Percentiles rank a stretch among this genome's conserved stretches.
phyloP scores from a whole-genome alignment of 1,284 basidiomycete species.

The Cryptococcus amylolentus region DNA sequence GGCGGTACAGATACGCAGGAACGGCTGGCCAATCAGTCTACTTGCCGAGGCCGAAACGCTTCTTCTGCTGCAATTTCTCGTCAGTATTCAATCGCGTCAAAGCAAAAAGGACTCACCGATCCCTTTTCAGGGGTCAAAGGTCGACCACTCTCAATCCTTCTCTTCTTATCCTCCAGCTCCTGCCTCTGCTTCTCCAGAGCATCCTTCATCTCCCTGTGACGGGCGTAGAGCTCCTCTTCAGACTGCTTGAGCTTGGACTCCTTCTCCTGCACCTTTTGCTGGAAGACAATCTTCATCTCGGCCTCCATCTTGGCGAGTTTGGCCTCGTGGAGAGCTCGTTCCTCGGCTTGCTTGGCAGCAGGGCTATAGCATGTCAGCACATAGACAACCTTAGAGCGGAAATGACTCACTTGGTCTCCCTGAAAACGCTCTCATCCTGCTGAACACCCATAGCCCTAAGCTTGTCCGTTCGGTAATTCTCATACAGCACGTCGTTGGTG shows the following conservation, averaged over 20 bases:
- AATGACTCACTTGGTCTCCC: conserved; percentile 87
- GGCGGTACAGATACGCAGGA: not conserved
- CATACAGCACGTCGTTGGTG: conserved; percentile 88
- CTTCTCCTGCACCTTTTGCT: conserved; percentile 98
- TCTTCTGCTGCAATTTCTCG: conserved; percentile 20
- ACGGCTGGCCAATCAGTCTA: conserved; percentile 11
- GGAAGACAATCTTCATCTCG: conserved; percentile 99
- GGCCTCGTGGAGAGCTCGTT: conserved; percentile 86
- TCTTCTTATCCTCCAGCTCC: conserved; percentile 98
- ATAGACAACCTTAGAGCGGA: not conserved
- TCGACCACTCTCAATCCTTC: conserved; percentile 87
- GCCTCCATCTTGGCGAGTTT: conserved; percentile 98
- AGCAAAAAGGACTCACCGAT: conserved; percentile 35
- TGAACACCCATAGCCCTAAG: conserved; percentile 90
- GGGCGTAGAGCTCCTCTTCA: conserved; percentile 94
- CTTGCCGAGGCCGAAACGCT: conserved; percentile 49
- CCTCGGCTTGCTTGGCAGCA: conserved; percentile 89
- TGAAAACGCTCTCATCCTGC: conserved; percentile 94
- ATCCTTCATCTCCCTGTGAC: conserved; percentile 98
- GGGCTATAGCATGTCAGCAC: conserved; percentile 58
- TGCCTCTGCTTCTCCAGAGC: conserved; percentile 92
- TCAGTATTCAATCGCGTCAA: not conserved
- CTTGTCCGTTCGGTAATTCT: conserved; percentile 95
- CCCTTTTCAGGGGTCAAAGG: conserved; percentile 91
- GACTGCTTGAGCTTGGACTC: conserved; percentile 96